These are phyloP conservation scores for Coprinellus micaceus DNA, from an alignment of 768 basidiomycete species.

Conservation along the genomic window DNA sequence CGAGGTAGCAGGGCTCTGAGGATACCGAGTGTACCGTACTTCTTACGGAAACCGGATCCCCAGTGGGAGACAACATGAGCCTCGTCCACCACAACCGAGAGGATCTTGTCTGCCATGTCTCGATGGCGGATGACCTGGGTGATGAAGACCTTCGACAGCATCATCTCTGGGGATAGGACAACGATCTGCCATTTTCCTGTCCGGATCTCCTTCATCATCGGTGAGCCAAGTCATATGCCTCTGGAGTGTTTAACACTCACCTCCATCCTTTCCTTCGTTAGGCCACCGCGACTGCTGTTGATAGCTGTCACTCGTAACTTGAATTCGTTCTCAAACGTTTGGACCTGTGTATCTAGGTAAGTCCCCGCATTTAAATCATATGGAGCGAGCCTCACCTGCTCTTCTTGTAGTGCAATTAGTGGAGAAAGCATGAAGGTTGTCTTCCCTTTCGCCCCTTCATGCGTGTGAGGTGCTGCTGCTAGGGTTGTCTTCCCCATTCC, in stretches of 20 bases:
- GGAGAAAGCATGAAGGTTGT: constrained; percentile 37
- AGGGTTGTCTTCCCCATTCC: constrained; percentile 36
- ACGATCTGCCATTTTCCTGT: constrained; percentile 26
- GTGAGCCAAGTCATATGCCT: not conserved
- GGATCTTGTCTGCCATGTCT: constrained; percentile 15
- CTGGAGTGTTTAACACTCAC: constrained; percentile 14
- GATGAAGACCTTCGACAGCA: constrained; percentile 24
- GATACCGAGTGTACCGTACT: constrained; percentile 24
- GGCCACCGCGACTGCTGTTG: constrained; percentile 28
- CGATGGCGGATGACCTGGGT: constrained; percentile 21
- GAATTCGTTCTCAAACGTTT: constrained; percentile 20
- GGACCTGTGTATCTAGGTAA: not conserved
- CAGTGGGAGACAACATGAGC: constrained; percentile 36
- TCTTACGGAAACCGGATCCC: constrained; percentile 32
- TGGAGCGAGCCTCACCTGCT: constrained; percentile 16
- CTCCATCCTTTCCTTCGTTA: constrained; percentile 20
- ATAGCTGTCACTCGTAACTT: constrained; percentile 27
- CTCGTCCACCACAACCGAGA: constrained; percentile 32
- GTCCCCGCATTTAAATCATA: not conserved
- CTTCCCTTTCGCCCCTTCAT: constrained; percentile 20
- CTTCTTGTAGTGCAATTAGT: constrained; percentile 35
- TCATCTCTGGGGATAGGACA: constrained; percentile 32
- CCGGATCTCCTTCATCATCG: constrained; percentile 17
- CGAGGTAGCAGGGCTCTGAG: constrained; percentile 27
- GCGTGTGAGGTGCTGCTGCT: constrained; percentile 35